Conservation (phyloP, 805 yeast species). For the Yamadazyma scolyti region DNA sequence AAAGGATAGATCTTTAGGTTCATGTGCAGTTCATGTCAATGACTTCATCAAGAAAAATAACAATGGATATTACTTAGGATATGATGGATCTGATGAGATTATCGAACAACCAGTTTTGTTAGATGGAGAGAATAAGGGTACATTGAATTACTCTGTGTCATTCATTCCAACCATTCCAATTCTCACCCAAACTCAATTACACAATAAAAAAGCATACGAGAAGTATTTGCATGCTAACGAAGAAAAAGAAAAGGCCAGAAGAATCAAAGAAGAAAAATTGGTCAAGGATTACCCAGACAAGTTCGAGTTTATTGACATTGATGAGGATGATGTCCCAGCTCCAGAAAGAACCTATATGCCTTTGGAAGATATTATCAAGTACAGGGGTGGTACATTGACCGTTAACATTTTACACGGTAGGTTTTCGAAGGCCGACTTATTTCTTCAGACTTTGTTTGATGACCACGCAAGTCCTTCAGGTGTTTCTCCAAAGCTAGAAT, state of each 20-base stretch:
- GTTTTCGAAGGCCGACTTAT: conserved; percentile 45
- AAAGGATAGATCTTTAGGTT: conserved; percentile 63
- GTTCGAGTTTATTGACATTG: conserved; percentile 61
- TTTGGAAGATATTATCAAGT: conserved; percentile 48
- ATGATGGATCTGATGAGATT: conserved; percentile 49
- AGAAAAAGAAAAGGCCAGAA: conserved; percentile 38
- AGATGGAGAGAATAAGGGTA: conserved; percentile 42
- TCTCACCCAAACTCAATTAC: conserved; percentile 53
- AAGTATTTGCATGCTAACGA: conserved; percentile 32
- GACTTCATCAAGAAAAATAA: conserved; percentile 47
- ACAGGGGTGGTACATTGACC: conserved; percentile 61
- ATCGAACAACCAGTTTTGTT: conserved; percentile 42
- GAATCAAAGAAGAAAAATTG: conserved; percentile 46
- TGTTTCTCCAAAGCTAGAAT: conserved; percentile 46
- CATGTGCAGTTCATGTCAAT: conserved; percentile 46
- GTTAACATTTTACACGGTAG: conserved; percentile 51
- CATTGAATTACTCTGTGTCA: conserved; percentile 51
- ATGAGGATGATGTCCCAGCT: conserved; percentile 28
- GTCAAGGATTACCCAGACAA: conserved; percentile 55
- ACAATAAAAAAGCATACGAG: conserved; percentile 42
- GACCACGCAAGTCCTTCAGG: conserved; percentile 60
- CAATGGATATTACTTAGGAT: conserved; percentile 44
- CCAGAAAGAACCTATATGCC: conserved; percentile 44
- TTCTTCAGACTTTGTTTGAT: conserved; percentile 60
- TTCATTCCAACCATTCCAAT: conserved; percentile 67